Evolutionary conservation across 176 grass and related monocot species (phyloP).

Genomic region (Saccharum spontaneum): DNA sequence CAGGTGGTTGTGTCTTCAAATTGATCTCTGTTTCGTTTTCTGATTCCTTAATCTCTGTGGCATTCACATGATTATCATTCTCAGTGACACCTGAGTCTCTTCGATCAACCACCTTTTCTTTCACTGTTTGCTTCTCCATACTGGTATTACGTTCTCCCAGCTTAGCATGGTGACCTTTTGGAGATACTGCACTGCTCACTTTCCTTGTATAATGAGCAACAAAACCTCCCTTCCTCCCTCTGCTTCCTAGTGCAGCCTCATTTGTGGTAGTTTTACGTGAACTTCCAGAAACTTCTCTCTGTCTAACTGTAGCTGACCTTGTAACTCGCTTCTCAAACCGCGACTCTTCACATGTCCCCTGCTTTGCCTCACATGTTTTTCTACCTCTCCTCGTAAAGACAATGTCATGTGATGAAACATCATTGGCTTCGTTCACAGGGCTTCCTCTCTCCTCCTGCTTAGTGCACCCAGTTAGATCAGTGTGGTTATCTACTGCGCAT

Average conservation of each 20-base stretch:
- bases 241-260: conserved; percentile 22
- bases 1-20: conserved; percentile 16
- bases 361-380: conserved; percentile 25
- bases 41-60: conserved; percentile 11
- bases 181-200: conserved; percentile 3
- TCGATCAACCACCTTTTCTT: conserved; percentile 27
- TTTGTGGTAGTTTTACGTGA: conserved; percentile 27
- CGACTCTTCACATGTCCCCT: conserved; percentile 35
- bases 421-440: conserved; percentile 30
- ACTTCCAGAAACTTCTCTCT: conserved; percentile 44
- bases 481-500: conserved; percentile 25
- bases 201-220: conserved; percentile 50
- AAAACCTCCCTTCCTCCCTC: conserved; percentile 36
- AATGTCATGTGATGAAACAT: conserved; percentile 35
- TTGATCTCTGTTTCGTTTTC: conserved; percentile 24
- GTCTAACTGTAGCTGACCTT: conserved; percentile 64
- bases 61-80: conserved; percentile 17
- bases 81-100: conserved; percentile 1
- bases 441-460: conserved; percentile 23
- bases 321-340: conserved; percentile 72
- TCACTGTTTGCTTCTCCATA: conserved; percentile 31
- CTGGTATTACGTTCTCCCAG: conserved; percentile 13
- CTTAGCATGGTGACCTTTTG: conserved; percentile 17
- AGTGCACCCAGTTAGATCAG: conserved; percentile 15
- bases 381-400: conserved; percentile 55